These are phyloP conservation scores for Millerago galiae DNA, from an alignment of 805 yeast genomes.

Conservation along the genomic window DNA sequence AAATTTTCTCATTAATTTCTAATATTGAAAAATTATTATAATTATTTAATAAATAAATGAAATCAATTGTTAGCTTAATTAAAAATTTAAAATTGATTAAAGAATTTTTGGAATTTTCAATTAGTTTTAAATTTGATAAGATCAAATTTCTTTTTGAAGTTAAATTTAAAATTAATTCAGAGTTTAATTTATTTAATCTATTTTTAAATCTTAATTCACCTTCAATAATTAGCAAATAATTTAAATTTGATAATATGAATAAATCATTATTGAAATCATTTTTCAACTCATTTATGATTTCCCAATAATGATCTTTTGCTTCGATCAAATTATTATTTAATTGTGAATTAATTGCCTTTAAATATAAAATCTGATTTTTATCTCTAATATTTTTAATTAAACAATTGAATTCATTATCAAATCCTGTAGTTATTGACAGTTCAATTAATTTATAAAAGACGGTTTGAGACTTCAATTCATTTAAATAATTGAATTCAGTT, in stretches of 20 bases:
- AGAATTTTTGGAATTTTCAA: slow-evolving; percentile 6
- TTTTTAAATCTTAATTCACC: slow-evolving; percentile 10
- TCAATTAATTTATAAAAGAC: slow-evolving; percentile 14
- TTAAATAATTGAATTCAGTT: neutral
- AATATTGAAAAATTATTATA: slow-evolving; percentile 11
- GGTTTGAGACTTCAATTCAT: slow-evolving; percentile 1
- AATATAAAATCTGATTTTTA: slow-evolving; percentile 2
- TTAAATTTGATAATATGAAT: slow-evolving; percentile 10
- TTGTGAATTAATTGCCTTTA: slow-evolving; percentile 15
- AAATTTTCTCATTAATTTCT: slow-evolving; percentile 9
- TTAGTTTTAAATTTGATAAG: neutral
- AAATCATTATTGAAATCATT: slow-evolving; percentile 10
- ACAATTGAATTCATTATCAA: slow-evolving; percentile 1
- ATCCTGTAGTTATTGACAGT: slow-evolving; percentile 8
- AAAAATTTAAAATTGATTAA: slow-evolving; percentile 10
- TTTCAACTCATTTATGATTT: slow-evolving; percentile 3
- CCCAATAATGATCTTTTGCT: slow-evolving; percentile 9
- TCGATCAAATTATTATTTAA: slow-evolving; percentile 8
- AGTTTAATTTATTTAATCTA: neutral
- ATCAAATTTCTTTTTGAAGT: slow-evolving; percentile 6
- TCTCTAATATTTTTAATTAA: neutral
- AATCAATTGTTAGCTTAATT: slow-evolving; percentile 7
- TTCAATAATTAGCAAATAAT: slow-evolving; percentile 11
- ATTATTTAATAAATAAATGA: slow-evolving; percentile 13
- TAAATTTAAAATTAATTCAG: slow-evolving; percentile 3